Evolutionary conservation across 2,329 filamentous ascomycete genomes (phyloP).

Genomic region (Ramichloridium luteum): DNA sequence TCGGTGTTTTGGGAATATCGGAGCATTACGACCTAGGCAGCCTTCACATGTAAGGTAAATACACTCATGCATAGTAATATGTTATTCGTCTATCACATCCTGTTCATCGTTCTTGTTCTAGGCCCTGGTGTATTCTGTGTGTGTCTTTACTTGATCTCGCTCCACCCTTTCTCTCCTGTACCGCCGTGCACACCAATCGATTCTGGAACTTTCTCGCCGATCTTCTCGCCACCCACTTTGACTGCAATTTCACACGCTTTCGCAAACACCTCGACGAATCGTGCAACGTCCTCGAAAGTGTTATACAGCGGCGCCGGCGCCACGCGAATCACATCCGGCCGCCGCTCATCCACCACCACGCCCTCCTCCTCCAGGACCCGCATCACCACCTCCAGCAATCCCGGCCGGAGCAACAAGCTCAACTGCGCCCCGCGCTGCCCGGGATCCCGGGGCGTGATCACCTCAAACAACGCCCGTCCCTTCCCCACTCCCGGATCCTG

Average conservation of each 20-base stretch:
- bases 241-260: constrained; percentile 34
- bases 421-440: constrained; percentile 64
- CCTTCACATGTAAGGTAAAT: too few species aligned
- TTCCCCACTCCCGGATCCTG: too few species aligned
- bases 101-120: too few species aligned
- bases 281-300: constrained; percentile 59
- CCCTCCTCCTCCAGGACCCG: constrained; percentile 52
- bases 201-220: background rate
- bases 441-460: constrained; percentile 59
- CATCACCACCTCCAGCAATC: constrained; percentile 57
- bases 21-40: too few species aligned
- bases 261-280: constrained; percentile 45
- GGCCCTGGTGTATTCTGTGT: too few species aligned
- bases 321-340: constrained; percentile 72
- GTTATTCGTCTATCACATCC: too few species aligned
- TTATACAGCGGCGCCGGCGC: constrained; percentile 80
- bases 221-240: constrained; percentile 2
- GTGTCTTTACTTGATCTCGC: constrained; percentile 23
- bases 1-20: too few species aligned
- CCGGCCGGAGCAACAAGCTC: constrained; percentile 56
- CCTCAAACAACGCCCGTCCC: constrained; percentile 26
- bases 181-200: constrained; percentile 20
- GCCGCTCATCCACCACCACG: constrained; percentile 70
- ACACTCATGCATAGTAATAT: too few species aligned
- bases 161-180: constrained; percentile 20